Evolutionary conservation across 1,284 basidiomycete genomes (phyloP), one percentile per base, ranked within the genome.

Genomic region (Baeospora myosura): DNA sequence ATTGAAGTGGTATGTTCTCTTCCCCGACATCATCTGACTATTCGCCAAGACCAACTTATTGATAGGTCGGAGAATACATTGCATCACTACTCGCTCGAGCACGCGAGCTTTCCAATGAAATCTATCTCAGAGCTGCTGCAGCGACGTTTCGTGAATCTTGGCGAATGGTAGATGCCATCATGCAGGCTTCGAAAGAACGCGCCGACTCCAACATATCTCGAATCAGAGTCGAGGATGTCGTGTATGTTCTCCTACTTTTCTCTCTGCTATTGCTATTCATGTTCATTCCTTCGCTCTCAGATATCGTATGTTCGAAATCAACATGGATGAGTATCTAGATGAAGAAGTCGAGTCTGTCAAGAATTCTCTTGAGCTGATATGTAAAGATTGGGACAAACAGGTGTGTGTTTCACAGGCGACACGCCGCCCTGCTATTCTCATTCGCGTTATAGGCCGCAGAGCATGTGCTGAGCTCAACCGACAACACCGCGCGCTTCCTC

Each of bases 271-370:
- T 36, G 20, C 37, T 33, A 24, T 41, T 47, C 38, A 45, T 41
- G 14, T 43, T 44, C 43, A 44, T 48, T 39, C 43, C 39, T 41
- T 25, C 38, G 39, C 18, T n/a, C n/a, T n/a, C 55, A 92, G 88
- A 7, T 94, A 88, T 58, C 73, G 73, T 31, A 94, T 97, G 88
- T 98, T 96, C 56, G 93, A 96, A 60, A 67, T 74, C 2, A 88
- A 95, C 59, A 92, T 98, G 85, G 92, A 94, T 57, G 94, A 96
- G 54, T 98, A 98, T 55, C 79, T 98, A 2, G 84, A 91, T 46
- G 91, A 96, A 55, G 96, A 98, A 61, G 74, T 86, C 4, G 91
- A 95, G 44, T 80, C 77, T 55, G 74, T 91, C 38, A 89, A 89
- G 53, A 70, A 69, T 4, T 69, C 73, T 0, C 79, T 98, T 46